Evolutionary conservation across 441 rosid genomes (phyloP).

Genomic region (Manihot esculenta): DNA sequence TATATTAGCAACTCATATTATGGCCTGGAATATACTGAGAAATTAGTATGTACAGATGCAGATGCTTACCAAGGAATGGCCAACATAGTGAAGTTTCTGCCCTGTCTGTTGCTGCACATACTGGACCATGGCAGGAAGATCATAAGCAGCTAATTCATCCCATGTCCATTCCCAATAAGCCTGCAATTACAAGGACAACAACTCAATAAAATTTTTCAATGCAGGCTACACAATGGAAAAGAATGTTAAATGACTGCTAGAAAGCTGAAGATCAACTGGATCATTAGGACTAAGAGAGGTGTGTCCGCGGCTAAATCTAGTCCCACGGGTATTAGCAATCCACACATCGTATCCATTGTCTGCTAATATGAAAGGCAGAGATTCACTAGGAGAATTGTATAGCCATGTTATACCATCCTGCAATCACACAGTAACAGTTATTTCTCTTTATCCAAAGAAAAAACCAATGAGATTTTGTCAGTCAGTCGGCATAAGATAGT

Average conservation of each 20-base stretch:
- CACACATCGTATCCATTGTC: conserved; percentile 92
- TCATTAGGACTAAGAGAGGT: conserved; percentile 44
- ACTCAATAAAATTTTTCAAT: background rate
- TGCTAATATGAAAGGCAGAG: conserved; percentile 74
- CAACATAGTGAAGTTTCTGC: conserved; percentile 77
- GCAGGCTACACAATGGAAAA: background rate
- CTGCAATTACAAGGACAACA: conserved; percentile 31
- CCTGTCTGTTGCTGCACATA: conserved; percentile 56
- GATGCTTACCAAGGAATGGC: conserved; percentile 70
- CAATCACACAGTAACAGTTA: background rate
- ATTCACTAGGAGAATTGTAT: conserved; percentile 65
- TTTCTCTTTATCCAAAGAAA: too few species aligned
- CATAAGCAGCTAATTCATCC: conserved; percentile 75
- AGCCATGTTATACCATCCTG: conserved; percentile 92
- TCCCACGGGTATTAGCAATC: conserved; percentile 81
- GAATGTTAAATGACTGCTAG: background rate
- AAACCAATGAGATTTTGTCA: too few species aligned
- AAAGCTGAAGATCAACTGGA: conserved; percentile 8
- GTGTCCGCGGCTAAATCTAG: conserved; percentile 65
- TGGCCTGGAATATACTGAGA: background rate
- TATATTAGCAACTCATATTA: too few species aligned
- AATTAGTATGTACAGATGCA: background rate
- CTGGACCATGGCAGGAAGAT: conserved; percentile 65
- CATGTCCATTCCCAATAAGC: conserved; percentile 89
- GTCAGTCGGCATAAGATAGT: too few species aligned